Conservation (phyloP, 306 rosid genomes). For the Cucurbita moschata region DNA sequence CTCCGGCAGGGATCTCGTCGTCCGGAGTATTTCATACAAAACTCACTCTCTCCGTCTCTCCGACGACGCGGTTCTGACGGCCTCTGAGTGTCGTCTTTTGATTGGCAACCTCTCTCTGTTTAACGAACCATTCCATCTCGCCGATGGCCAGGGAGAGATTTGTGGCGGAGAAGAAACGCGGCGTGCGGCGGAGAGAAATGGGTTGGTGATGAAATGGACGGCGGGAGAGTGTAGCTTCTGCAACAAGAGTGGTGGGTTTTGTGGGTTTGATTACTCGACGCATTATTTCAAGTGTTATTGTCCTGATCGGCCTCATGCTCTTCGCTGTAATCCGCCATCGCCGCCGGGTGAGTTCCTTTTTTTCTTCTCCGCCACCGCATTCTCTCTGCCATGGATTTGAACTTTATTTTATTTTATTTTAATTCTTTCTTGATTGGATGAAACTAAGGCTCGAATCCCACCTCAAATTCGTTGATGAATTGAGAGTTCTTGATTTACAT, state of each 20-base stretch:
- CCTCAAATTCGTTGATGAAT: no score
- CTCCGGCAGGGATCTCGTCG: background rate
- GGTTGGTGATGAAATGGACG: conserved; percentile 34
- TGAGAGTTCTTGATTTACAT: no score
- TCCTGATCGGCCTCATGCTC: conserved; percentile 34
- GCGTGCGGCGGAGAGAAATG: conserved; percentile 22
- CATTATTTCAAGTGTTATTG: conserved; percentile 30
- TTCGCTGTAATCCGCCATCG: conserved; percentile 13
- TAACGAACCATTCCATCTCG: background rate
- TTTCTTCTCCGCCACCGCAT: background rate
- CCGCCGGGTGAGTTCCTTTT: conserved; percentile 23
- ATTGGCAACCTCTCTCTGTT: conserved; percentile 2
- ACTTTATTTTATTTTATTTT: background rate
- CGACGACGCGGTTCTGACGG: conserved; percentile 6
- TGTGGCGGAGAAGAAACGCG: background rate
- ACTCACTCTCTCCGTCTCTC: conserved; percentile 22
- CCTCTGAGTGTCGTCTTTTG: background rate
- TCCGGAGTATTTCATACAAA: conserved; percentile 26
- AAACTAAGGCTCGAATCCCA: no score
- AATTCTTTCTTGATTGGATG: no score
- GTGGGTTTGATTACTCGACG: conserved; percentile 15
- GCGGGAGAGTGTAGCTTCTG: conserved; percentile 24
- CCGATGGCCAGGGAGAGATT: background rate
- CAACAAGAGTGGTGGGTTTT: conserved; percentile 18
- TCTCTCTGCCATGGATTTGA: background rate